A percentile compares a stretch with the other conserved stretches of the same genome.
Evolutionary conservation across 345 rosid species (phyloP).

Genomic region (Populus pruinosa): DNA sequence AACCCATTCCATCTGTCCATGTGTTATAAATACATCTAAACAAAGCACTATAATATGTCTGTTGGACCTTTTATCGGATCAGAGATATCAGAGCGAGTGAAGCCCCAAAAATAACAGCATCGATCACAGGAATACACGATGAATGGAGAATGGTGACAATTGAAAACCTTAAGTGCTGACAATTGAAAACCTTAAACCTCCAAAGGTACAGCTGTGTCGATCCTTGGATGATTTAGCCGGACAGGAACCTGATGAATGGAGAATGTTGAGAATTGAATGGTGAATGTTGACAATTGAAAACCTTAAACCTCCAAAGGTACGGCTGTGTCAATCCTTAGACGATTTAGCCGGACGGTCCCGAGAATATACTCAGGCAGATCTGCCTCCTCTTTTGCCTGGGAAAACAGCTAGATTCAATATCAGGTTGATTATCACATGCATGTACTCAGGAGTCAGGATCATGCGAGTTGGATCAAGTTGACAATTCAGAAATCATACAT

Average conservation of each 20-base stretch:
- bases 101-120: neutral
- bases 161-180: neutral
- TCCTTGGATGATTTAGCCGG: conserved; percentile 62
- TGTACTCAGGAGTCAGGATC: neutral
- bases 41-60: neutral
- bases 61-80: neutral
- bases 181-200: conserved; percentile 38
- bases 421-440: neutral
- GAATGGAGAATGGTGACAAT: neutral
- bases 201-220: conserved; percentile 63
- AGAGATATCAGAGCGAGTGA: neutral
- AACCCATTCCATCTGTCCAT: neutral
- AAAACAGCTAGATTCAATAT: neutral
- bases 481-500: no score
- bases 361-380: conserved; percentile 93
- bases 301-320: conserved; percentile 49
- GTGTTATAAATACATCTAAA: neutral
- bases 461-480: neutral
- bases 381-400: conserved; percentile 77
- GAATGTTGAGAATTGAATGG: conserved; percentile 6
- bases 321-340: conserved; percentile 72
- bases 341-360: conserved; percentile 83
- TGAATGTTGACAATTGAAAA: conserved; percentile 7
- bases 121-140: neutral
- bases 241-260: conserved; percentile 31